phyloP scores from a whole-genome alignment of 108 stramenopile genomes.

The Fragilaria crotonensis region DNA sequence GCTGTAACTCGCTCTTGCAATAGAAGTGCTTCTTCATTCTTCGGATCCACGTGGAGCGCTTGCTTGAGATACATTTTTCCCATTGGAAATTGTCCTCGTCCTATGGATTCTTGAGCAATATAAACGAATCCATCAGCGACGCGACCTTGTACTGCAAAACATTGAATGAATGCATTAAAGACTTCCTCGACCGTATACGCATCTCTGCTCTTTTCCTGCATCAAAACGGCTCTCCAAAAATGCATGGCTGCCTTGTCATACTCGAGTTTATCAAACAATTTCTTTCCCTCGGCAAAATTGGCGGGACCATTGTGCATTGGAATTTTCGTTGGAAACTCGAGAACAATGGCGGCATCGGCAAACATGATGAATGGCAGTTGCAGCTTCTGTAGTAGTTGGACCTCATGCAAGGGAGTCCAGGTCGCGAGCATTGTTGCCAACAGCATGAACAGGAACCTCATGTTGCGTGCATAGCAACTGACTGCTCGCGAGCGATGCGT shows the following conservation, averaged over 20 bases:
- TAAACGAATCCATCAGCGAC: slow-evolving; percentile 62
- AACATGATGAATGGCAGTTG: not conserved
- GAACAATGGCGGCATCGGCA: not conserved
- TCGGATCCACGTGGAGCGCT: slow-evolving; percentile 47
- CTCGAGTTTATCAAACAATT: slow-evolving; percentile 27
- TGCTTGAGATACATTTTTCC: slow-evolving; percentile 49
- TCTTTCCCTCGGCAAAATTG: slow-evolving; percentile 38
- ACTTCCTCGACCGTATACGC: slow-evolving; percentile 60
- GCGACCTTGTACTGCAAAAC: slow-evolving; percentile 38
- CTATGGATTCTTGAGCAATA: slow-evolving; percentile 54
- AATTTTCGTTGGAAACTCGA: not conserved
- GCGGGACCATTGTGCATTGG: slow-evolving; percentile 28
- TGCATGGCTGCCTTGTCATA: slow-evolving; percentile 48
- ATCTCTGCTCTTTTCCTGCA: slow-evolving; percentile 8
- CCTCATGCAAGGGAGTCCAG: too few relatives aligned
- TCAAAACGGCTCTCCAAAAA: slow-evolving; percentile 65
- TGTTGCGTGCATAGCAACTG: too few relatives aligned
- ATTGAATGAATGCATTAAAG: slow-evolving; percentile 57
- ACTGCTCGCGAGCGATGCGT: too few relatives aligned
- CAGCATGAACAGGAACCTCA: too few relatives aligned
- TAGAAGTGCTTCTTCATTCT: slow-evolving; percentile 28
- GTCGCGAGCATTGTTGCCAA: too few relatives aligned
- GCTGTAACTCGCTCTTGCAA: slow-evolving; percentile 19
- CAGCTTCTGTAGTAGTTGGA: too few relatives aligned
- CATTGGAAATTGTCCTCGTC: slow-evolving; percentile 65